Evolutionary conservation across 2,329 filamentous ascomycete species (phyloP), one percentile per base, ranked within the genome.

Genomic region (Cordyceps tenuipes): DNA sequence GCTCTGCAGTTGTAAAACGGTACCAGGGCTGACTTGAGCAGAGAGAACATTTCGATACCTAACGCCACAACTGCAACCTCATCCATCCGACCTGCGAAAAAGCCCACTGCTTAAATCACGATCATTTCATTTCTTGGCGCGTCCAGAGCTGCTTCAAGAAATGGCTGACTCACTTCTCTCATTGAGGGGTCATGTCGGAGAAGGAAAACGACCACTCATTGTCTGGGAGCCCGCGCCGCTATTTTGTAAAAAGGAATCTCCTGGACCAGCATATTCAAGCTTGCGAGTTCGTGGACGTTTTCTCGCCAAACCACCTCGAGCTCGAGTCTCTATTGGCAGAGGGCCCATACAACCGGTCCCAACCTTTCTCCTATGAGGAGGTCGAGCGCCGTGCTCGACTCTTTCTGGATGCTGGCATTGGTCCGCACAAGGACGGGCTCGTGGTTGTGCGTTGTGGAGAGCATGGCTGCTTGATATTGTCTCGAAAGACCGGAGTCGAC

Each of bases 321-420:
- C 43, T 46, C 12, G 43, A 5, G 19, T n/a, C 43, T 23, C 19
- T 46, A 19, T 2, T 12, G 43, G n/a, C 19, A 9, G 43, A 46
- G 23, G 43, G 6, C n/a, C 17, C 7, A 1, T 9, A 6, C 8
- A 2, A 12, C n/a, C 5, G 2, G 1, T 1, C n/a, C 7, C 23
- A 5, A 5, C n/a, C 6, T 12, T 46, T 46, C n/a, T 46, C 43
- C 5, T 2, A 9, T 6, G 43, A 46, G 3, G 19, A n/a, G 1
- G 43, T 46, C 5, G 43, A 46, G 43, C n/a, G 43, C 7, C n/a
- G 7, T 8, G 43, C 43, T 3, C 23, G 9, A 21, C 9, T 10
- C 7, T 46, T 46, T 21, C 43, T 46, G 3, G 43, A 21, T 19
- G 43, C 43, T 12, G 43, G 43, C 8, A 46, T 46, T 46, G 43